Evolutionary conservation across 345 rosid genomes (phyloP), one percentile per base, ranked within the genome.

Genomic region (Conringia planisiliqua): DNA sequence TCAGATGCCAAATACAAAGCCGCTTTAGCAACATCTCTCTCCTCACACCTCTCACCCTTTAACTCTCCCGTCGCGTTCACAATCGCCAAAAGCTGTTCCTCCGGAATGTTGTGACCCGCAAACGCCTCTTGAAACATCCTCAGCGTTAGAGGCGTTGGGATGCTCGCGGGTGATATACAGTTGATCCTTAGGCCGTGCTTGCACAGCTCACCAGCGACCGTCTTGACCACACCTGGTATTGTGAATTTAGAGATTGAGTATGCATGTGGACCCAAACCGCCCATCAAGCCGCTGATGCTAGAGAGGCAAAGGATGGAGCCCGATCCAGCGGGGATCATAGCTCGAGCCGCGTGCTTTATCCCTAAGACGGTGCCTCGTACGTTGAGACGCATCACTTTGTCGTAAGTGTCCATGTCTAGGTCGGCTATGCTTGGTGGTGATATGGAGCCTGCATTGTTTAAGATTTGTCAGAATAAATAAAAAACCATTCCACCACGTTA

Each of bases 321-420:
- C 0, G 86, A 86, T 16, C 90, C 83, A 1, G 22, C 18, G 0
- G 93, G 95, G 20, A 86, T 78, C 98, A 93, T 93, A 56, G 82
- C 93, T 16, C 96, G 86, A 0, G 95, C 86, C 0, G 95, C 96
- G 7, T 90, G 93, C 68, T 90, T 93, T 33, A 90, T 90, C 22
- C 95, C 96, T 0, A 81, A 82, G 2, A 90, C 29, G 1, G 57
- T 72, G 11, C 92, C 96, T 29, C 89, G 75, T 12, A 90, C 83
- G 62, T 92, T 92, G 62, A 90, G 63, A 40, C 70, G 66, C 88
- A 90, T 88, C 4, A 92, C 91, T 72, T 73, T 74, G 57, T 93
- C 95, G 51, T 87, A 90, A 55, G 78, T 85, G 4, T 84, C 83
- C 2, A 90, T 82, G 73, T 92, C 82, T 0, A 92, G 81, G 26